Percentiles rank a stretch among this genome's conserved stretches.
These are phyloP conservation scores for Candida rishiriensis DNA, from an alignment of 805 yeast species.

Conservation along the genomic window DNA sequence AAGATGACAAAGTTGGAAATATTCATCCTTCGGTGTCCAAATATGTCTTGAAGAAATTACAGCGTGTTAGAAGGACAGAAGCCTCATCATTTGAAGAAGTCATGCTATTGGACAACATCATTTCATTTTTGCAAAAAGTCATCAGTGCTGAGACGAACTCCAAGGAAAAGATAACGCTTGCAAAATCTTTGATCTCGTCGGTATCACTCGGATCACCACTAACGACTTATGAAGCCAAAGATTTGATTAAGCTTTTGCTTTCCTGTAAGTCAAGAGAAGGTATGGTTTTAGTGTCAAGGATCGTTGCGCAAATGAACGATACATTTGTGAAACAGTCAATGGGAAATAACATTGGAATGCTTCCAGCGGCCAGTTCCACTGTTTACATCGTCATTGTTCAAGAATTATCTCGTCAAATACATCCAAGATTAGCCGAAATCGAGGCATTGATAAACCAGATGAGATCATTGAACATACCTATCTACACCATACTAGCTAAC, in stretches of 20 bases:
- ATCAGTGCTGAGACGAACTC: constrained; percentile 1
- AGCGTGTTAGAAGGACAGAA: neutral
- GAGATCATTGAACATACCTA: constrained; percentile 24
- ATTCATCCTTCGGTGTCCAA: constrained; percentile 13
- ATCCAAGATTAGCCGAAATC: constrained; percentile 25
- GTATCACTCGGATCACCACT: constrained; percentile 20
- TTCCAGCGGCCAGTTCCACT: constrained; percentile 37
- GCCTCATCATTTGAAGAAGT: constrained; percentile 4
- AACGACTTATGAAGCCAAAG: constrained; percentile 23
- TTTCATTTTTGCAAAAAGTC: constrained; percentile 5
- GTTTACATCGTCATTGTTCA: constrained; percentile 38
- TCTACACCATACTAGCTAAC: constrained; percentile 34
- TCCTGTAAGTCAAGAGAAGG: constrained; percentile 17
- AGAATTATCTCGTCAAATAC: constrained; percentile 28
- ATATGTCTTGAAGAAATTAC: constrained; percentile 16
- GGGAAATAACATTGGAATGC: constrained; percentile 14
- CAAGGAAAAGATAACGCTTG: constrained; percentile 5
- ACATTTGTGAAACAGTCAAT: constrained; percentile 5
- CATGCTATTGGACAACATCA: constrained; percentile 17
- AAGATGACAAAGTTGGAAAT: constrained; percentile 4
- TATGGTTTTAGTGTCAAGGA: constrained; percentile 26
- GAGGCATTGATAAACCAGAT: constrained; percentile 28
- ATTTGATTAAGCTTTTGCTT: constrained; percentile 20
- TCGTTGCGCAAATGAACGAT: constrained; percentile 30
- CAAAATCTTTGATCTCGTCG: constrained; percentile 12